A percentile compares a stretch with the other conserved stretches of the same genome.
Conservation (phyloP, 257 asterid species). For the Solanum paucissectum region DNA sequence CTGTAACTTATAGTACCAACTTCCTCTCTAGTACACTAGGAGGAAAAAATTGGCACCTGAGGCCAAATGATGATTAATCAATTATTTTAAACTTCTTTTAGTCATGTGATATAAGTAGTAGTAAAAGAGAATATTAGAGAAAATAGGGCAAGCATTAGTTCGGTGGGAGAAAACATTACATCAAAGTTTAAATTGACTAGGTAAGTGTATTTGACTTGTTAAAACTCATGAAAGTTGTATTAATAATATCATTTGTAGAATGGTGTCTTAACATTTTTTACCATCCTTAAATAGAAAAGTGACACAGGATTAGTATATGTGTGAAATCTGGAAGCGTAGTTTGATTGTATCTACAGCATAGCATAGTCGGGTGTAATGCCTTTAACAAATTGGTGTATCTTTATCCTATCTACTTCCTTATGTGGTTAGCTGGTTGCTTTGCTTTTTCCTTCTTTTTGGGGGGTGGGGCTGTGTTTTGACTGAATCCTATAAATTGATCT, state of each 20-base stretch:
- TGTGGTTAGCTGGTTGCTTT: neutral
- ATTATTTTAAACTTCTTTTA: neutral
- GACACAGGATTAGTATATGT: neutral
- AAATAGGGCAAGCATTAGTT: neutral
- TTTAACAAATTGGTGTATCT: neutral
- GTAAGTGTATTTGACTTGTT: neutral
- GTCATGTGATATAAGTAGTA: neutral
- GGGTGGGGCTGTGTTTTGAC: neutral
- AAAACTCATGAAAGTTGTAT: neutral
- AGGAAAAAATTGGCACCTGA: neutral
- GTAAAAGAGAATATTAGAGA: neutral
- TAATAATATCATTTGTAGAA: neutral
- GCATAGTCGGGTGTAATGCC: neutral
- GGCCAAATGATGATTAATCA: neutral
- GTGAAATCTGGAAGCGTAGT: neutral
- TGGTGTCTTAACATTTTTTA: neutral
- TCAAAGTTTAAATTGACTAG: neutral
- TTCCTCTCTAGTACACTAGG: neutral
- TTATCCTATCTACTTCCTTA: neutral
- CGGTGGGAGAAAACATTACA: neutral
- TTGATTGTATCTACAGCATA: neutral
- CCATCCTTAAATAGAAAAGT: neutral
- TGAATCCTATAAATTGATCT: neutral
- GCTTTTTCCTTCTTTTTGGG: neutral
- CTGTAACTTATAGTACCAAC: neutral